Evolutionary conservation across 331 rosid genomes (phyloP), one percentile per base, ranked within the genome.

Genomic region (Pyrus hybrid): DNA sequence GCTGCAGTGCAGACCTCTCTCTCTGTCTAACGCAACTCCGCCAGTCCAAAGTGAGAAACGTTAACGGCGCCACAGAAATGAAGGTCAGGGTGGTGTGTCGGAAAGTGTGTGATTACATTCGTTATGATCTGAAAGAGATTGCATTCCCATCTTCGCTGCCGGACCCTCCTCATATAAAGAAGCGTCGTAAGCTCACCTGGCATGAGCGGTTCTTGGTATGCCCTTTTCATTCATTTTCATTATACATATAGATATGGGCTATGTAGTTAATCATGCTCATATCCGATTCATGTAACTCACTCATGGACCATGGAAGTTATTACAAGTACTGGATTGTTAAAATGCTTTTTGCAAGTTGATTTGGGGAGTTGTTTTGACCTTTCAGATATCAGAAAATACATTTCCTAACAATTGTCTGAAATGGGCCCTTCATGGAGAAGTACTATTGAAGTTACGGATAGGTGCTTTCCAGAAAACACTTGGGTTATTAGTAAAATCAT

Each of bases 71-170:
- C 13, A 7, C 65, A 57, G 77, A 64, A 80, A 91, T 91, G 97
- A 91, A 88, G 82, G 85, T 85, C 72, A 89, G 84, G 81, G 91
- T 84, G 37, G 96, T 88, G 62, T 84, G 85, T 75, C 67, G 92
- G 81, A 89, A 93, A 77, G 13, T 91, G 54, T 86, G 81, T 25
- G 82, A 88, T 67, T 93, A 90, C 76, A 8, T 91, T 17, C 87
- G 96, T 35, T 81, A 85, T 83, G 97, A 91, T 82, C 88, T 93
- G 67, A 90, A 93, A 76, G 97, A 91, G 84, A 91, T 93, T 64
- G 93, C 93, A 49, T 90, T 91, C 35, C 96, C 97, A 29, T 91
- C 98, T 13, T 93, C 95, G n/a, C 83, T 93, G 84, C 93, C 97
- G 0, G 91, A 93, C 69, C 98, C 98, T 85, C 97, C 95, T 41